Base-by-base conservation (phyloP, 331 rosid species). In the Pyrus hybrid region DNA sequence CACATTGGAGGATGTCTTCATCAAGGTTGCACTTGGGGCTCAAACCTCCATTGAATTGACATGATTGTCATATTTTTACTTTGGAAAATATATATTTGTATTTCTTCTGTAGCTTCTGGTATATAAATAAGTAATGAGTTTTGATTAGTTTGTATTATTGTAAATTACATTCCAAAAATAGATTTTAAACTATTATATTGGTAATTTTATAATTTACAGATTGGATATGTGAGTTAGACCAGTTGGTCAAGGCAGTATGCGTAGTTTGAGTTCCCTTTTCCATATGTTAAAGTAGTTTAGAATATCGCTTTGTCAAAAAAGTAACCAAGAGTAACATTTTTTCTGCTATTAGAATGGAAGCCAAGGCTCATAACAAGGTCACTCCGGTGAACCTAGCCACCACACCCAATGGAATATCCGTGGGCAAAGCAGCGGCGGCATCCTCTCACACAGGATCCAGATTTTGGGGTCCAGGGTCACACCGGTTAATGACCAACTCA, bases 1-100 rank as follows among this genome's bases (percentile, higher is more conserved):
- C 66, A 91, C 97, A 10, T 13, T 93, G 84, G 98, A 93, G 75
- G 98, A 91, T 71, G 98, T 93, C 68, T 91, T 93, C 85, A 93
- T 91, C 73, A 93, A 90, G 84, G 98, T 91, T 8, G 93, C 98
- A n/a, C 81, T 86, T 3, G 88, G 73, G 32, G 91, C 92, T 49
- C 82, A 83, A 41, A 77, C 85, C 23, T 84, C 83, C 80, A 85
- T 82, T 1, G 76, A 83, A 22, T 72, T 86, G 62, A 78, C 91
- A 56, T 91, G 62, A 56, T 68, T 56, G 20, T 21, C 63, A 30
- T 57, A 35, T 22, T 11, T 35, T 41, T 6, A 35, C 70, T 35
- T 21, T 4, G 28, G 51, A 66, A 66, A 29, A 33, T 66, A 12
- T 6, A 20, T 18, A n/a, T 66, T 35, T 66, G 28, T 0, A n/a